phyloP scores from a whole-genome alignment of 192 early-diverging fungal species.

The Pecoramyces ruminantium region DNA sequence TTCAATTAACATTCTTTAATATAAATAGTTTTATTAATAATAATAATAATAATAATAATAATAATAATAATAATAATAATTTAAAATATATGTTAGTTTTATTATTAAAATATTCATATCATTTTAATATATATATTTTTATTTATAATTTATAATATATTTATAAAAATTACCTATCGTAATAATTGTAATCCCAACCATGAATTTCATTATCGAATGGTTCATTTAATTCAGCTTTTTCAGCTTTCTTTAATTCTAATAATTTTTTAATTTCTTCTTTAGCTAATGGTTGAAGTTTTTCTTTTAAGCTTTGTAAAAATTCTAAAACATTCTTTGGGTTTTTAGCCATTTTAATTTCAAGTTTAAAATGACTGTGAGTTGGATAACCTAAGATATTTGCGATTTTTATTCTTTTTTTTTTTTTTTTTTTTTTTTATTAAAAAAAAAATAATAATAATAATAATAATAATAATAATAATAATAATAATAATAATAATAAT shows the following conservation, averaged over 20 bases:
- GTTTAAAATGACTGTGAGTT: conserved; percentile 53
- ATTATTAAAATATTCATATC: too few relatives aligned
- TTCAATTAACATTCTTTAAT: conserved; percentile 45
- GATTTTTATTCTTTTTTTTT: conserved; percentile 14
- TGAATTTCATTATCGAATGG: conserved; percentile 42
- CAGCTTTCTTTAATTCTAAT: conserved; percentile 41
- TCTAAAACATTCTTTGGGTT: conserved; percentile 33
- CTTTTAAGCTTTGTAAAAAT: conserved; percentile 49
- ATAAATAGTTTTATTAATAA: too few relatives aligned
- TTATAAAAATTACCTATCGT: neutral
- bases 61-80: too few relatives aligned
- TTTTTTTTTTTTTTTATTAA: neutral
- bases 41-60: too few relatives aligned
- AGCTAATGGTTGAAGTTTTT: conserved; percentile 33
- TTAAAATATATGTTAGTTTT: too few relatives aligned
- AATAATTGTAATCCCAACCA: conserved; percentile 37
- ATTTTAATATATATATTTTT: too few relatives aligned
- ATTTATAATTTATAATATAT: too few relatives aligned
- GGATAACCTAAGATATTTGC: conserved; percentile 49
- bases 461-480: too few relatives aligned
- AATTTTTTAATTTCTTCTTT: conserved; percentile 40
- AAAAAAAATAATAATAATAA: too few relatives aligned
- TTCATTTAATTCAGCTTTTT: conserved; percentile 21
- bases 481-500: too few relatives aligned
- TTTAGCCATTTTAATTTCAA: conserved; percentile 80